A percentile compares a stretch with the other conserved stretches of the same genome.
These are phyloP conservation scores for Didymella keratinophila DNA, from an alignment of 2,329 filamentous ascomycete genomes.

Conservation along the genomic window DNA sequence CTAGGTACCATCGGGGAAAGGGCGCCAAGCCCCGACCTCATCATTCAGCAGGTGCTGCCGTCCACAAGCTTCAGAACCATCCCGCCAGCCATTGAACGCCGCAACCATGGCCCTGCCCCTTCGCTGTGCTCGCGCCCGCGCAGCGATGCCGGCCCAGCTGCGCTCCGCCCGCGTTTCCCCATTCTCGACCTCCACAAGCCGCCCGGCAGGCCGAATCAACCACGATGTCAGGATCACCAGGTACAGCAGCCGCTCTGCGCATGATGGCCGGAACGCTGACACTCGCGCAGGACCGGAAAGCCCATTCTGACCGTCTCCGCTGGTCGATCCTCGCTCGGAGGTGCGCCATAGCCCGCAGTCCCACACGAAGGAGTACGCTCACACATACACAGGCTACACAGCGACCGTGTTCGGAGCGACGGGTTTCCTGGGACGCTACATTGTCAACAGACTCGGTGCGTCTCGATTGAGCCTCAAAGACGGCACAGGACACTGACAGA, in stretches of 20 bases:
- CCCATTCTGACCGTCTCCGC: conserved; percentile 88
- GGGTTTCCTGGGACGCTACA: conserved; percentile 93
- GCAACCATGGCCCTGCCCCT: conserved; percentile 51
- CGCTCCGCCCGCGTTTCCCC: conserved; percentile 38
- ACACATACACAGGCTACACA: conserved; percentile 75
- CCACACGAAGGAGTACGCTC: conserved; percentile 32
- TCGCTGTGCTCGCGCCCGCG: conserved; percentile 51
- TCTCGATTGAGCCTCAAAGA: conserved; percentile 1
- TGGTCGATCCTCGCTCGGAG: conserved; percentile 88
- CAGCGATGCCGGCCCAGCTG: conserved; percentile 46
- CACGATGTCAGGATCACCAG: conserved; percentile 90
- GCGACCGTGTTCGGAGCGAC: conserved; percentile 98
- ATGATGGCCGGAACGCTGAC: conserved; percentile 20
- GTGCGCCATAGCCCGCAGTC: conserved; percentile 57
- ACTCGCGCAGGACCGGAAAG: conserved; percentile 76
- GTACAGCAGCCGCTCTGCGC: conserved; percentile 18
- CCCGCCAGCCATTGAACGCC: conserved; percentile 50
- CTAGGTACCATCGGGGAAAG: conserved; percentile 30
- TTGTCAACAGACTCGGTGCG: conserved; percentile 90
- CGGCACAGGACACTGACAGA: conserved; percentile 27
- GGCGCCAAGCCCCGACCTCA: conserved; percentile 36
- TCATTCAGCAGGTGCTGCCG: conserved; percentile 32
- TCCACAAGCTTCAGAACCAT: conserved; percentile 37
- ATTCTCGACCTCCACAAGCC: conserved; percentile 40
- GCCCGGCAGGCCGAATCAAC: conserved; percentile 47